Base-by-base conservation (phyloP, 1,139 yeast genomes). In the Sugiyamaella neomexicana region DNA sequence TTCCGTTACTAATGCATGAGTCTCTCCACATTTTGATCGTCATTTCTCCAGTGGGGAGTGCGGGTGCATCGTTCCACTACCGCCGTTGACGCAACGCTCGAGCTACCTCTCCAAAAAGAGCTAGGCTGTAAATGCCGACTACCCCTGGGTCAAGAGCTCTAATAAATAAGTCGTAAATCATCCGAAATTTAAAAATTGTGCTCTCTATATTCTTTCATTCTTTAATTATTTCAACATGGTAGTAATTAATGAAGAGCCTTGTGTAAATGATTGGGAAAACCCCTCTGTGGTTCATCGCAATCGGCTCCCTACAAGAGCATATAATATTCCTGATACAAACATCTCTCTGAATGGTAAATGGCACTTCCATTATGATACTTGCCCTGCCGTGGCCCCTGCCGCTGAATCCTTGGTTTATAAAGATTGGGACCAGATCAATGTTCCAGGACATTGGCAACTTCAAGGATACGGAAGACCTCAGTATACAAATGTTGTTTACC, bases 401-500 rank as follows among this genome's bases (percentile, higher is more conserved):
- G 13, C 17, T 5, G 29, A 39, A 3, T 39, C 56, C 2, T 59
- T 23, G 43, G 36, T 17, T 13, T 20, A 12, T 38, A 10, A 37
- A 5, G 32, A 42, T 10, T 58, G 58, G 58, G 43, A 32, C 7
- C 10, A 46, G 6, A 60, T 71, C 17, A 34, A 50, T 1, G 74
- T 71, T 15, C 74, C 74, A 1, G 72, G 73, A 7, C 68, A 68
- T 55, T 71, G 74, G 73, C 74, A 71, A 58, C 58, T 70, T 23
- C 72, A 69, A 56, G 73, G 72, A 5, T 66, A 57, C 52, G 73
- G 73, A 2, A 57, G 54, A 2, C 75, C 75, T 6, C 70, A 65
- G 20, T 71, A 71, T 52, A 71, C 74, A 9, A 71, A 71, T 54
- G 62, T 62, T 15, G 63, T 62, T 16, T 70, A 60, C 51, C 73